Base-by-base conservation (phyloP, 495 filamentous ascomycete species). In the Diplogelasinospora grovesii region DNA sequence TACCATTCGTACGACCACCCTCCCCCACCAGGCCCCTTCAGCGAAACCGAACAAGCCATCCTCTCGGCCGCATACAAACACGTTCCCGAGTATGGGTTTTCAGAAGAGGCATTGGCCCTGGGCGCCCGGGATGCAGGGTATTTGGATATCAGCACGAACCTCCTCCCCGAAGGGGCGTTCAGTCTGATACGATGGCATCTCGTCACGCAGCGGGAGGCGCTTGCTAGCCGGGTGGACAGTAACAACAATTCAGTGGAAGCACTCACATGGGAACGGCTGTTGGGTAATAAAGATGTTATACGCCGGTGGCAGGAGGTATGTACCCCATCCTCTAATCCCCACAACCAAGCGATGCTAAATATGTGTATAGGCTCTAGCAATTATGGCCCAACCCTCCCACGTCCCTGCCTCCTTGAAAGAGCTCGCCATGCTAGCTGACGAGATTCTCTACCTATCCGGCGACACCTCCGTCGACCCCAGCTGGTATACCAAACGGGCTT, bases 401-500 rank as follows among this genome's bases (percentile, higher is more conserved):
- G 69, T 94, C 39, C 82, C 87, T 0, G 52, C 77, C n/a, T 85
- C 89, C 1, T 55, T 96, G 2, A 68, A 70, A 6, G 90, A 96
- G 64, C 76, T 98, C 9, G 79, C 83, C 22, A 64, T 72, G 26
- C 79, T 98, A 2, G 74, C 83, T 5, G 88, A 92, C 61, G 92
- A 98, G 63, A 90, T 98, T 21, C 79, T 82, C 59, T 84, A 74
- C 49, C 77, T 95, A 2, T 78, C 93, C 1, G 87, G 86, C 28
- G 93, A 96, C 58, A 65, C 64, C 4, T 76, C 78, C 10, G 83
- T 95, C 46, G 89, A 96, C 55, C 73, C 78, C 1, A 75, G 74
- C 8, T 97, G 92, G 92, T 98, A 97, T 57, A 85, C 88, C 39
- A 92, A 92, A 59, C 80, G 92, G 5, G 77, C 82, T 5, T 78